Base-by-base conservation (phyloP, 2,329 filamentous ascomycete species). In the Fusarium temperatum region DNA sequence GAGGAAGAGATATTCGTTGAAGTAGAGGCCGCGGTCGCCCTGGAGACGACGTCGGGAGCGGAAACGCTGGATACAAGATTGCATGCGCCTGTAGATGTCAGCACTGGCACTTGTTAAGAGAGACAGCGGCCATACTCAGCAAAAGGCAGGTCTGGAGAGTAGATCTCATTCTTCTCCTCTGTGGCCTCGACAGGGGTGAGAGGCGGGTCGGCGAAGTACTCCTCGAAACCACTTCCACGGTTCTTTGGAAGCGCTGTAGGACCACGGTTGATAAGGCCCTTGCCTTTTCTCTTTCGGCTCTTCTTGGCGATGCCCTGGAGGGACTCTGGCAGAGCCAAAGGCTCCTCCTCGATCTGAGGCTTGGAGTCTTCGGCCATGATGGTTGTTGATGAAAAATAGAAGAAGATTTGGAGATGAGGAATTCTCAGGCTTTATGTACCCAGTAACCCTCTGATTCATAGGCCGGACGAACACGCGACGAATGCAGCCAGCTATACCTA, bases 11-110 rank as follows among this genome's bases (percentile, higher is more conserved):
- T 96, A 98, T 73, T 93, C 93, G 78, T 89, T 87, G 82, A 99
- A 96, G 39, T 95, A 84, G 24, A 87, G 85, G 9, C 85, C 81
- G 30, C 90, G 90, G 8, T 89, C 85, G 18, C 85, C 81, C 66
- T 93, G 89, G 66, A 98, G 88, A 73, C 93, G 95, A 38, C 95
- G 92, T 53, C 91, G 93, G 41, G 89, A 87, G 70, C 93, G 90
- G 83, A 92, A 99, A 20, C 94, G 92, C 74, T 95, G 91, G 62
- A 98, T 93, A 53, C 94, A 96, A 32, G 91, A 89, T 79, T 98
- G 92, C 45, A 98, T 94, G 53, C 96, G 94, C 63, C 92, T 93
- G 14, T 1, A 28, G 24, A 68, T 60, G 69, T 75, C 51, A 80
- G 72, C 56, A 66, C 10, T 69, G 45, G 51, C 12, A 17, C 32